phyloP scores from a whole-genome alignment of 2,329 filamentous ascomycete genomes.

The Dothideomycetes sp. region DNA sequence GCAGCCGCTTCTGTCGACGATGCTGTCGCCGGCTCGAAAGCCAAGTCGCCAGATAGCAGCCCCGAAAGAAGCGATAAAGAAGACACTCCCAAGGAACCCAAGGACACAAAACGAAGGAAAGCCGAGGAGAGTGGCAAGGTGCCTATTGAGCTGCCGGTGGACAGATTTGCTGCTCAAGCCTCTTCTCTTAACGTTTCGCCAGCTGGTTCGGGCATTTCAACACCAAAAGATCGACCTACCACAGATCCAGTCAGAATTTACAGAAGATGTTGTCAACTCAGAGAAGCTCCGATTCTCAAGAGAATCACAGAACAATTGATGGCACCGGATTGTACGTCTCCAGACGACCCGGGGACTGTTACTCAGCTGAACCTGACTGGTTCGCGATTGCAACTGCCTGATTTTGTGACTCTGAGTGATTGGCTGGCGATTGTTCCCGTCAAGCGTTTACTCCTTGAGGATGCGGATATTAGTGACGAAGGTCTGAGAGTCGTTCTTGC shows the following conservation, averaged over 20 bases:
- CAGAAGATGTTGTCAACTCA: conserved; percentile 82
- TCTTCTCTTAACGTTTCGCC: conserved; percentile 18
- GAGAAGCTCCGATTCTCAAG: conserved; percentile 86
- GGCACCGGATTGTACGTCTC: conserved; percentile 55
- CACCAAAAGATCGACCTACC: conserved; percentile 57
- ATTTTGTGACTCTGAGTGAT: conserved; percentile 81
- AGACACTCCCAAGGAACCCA: conserved; percentile 57
- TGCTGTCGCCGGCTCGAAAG: conserved; percentile 31
- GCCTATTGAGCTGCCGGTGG: conserved; percentile 70
- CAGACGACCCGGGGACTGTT: conserved; percentile 62
- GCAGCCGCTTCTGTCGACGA: conserved; percentile 25
- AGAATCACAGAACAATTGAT: conserved; percentile 83
- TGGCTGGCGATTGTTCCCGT: conserved; percentile 91
- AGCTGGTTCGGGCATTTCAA: conserved; percentile 13
- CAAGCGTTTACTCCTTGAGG: conserved; percentile 74
- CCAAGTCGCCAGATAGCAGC: conserved; percentile 29
- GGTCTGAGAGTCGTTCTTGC: conserved; percentile 79
- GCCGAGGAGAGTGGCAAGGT: conserved; percentile 82
- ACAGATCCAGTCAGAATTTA: conserved; percentile 91
- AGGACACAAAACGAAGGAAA: conserved; percentile 75
- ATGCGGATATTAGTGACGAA: conserved; percentile 79
- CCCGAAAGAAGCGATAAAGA: conserved; percentile 16
- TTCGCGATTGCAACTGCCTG: conserved; percentile 72
- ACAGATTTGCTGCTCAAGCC: conserved; percentile 37
- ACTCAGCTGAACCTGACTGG: conserved; percentile 74